Evolutionary conservation across 139 green algal genomes (phyloP), one percentile per base, ranked within the genome.

Genomic region (Chlorella sp.): DNA sequence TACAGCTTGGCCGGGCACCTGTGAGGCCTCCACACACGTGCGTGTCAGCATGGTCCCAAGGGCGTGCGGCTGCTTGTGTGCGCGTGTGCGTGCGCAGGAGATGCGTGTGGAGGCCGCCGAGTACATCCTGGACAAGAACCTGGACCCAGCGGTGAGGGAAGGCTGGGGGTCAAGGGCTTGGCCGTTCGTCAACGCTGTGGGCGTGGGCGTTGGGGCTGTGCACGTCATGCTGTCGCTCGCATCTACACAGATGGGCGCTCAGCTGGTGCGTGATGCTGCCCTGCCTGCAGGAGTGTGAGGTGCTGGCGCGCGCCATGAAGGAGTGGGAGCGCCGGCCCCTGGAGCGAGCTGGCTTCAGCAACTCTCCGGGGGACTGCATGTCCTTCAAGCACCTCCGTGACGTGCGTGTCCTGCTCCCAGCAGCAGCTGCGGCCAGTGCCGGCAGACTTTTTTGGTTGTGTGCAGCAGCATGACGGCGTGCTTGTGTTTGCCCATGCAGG

Each of bases 371-470:
- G 0, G 91, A 96, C 72, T 91, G 82, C 81, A 74, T 96, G 75
- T 88, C 91, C 17, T 96, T 90, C 87, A 96, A 96, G 64, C 87
- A 90, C 82, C 87, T 90, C 61, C 72, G 91, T 31, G 90, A 96
- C 63, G 89, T 92, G 80, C n/a, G n/a, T n/a, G n/a, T n/a, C n/a
- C n/a, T n/a, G n/a, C n/a, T n/a, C n/a, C n/a, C n/a, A n/a, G n/a
- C n/a, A n/a, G n/a, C n/a, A n/a, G n/a, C n/a, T n/a, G n/a, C n/a
- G n/a, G n/a, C n/a, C n/a, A n/a, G n/a, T n/a, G n/a, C n/a, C n/a
- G n/a, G n/a, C n/a, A n/a, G n/a, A n/a, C n/a, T n/a, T n/a, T n/a
- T n/a, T n/a, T n/a, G n/a, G n/a, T n/a, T n/a, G 20, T 51, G 14
- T 70, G 31, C 33, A 51, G 27, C 27, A 24, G 5, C 27, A n/a